Base-by-base conservation (phyloP, 2,329 filamentous ascomycete species). In the Ophiostoma piceae region DNA sequence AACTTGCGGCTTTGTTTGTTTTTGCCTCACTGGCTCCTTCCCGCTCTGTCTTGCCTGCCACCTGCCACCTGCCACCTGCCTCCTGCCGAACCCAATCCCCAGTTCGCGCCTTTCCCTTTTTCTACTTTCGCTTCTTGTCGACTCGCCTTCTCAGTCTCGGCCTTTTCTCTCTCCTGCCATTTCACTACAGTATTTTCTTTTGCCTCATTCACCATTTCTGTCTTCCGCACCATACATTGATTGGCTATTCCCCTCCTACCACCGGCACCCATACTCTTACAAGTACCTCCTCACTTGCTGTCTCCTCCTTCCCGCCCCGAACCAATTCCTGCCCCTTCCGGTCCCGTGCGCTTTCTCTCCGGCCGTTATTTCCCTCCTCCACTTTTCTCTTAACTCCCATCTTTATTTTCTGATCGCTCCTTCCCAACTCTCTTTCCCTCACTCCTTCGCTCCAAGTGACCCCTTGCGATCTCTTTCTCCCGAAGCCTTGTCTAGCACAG, bases 311-410 rank as follows among this genome's bases (percentile, higher is more conserved):
- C 7, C 65, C 65, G 35, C 65, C n/a, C 65, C 37, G 35, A 43
- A 47, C n/a, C 22, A 22, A 4, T 57, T 54, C 66, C 37, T 51
- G 32, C 51, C 29, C 12, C 51, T 41, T 66, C 66, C 65, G 65
- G 39, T 66, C 9, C 35, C 60, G 64, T 35, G 14, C 47, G 26
- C 26, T 66, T 68, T 62, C 32, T 67, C 29, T 26, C 26, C 26
- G 51, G 37, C 66, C 69, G 51, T 66, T 70, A 29, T 70, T 66
- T 51, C 37, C 29, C 47, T 67, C 35, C 37, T 39, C 47, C 65
- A 66, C 65, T 66, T 64, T 64, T 29, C 26, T 65, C 57, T 51
- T 37, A 1, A 26, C 3, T 37, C 32, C 19, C 60, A 19, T 14
- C 54, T 62, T 39, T 29, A 43, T 35, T 51, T 29, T 39, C 35